Conservation (phyloP, 768 basidiomycete genomes). For the Macrolepiota albuminosa region DNA sequence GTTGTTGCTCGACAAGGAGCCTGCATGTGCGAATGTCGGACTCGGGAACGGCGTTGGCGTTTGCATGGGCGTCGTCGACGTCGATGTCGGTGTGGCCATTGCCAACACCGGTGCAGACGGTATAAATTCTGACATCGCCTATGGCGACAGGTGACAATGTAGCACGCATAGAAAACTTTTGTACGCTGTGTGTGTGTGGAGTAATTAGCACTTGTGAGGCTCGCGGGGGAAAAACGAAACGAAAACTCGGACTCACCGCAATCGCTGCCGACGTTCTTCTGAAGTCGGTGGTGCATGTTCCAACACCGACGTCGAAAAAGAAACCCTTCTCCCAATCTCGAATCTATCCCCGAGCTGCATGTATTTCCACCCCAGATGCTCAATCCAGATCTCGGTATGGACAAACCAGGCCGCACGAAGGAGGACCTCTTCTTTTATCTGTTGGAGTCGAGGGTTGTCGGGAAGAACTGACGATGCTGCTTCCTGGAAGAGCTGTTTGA, state of each 20-base stretch:
- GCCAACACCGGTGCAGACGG: constrained; percentile 17
- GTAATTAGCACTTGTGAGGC: too few relatives aligned
- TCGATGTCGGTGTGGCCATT: constrained; percentile 18
- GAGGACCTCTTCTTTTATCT: too few relatives aligned
- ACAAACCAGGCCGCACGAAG: too few relatives aligned
- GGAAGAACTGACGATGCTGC: too few relatives aligned
- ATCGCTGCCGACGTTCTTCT: constrained; percentile 39
- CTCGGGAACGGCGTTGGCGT: constrained; percentile 22
- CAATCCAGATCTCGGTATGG: too few relatives aligned
- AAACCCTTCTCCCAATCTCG: too few relatives aligned
- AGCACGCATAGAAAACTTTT: constrained; percentile 47
- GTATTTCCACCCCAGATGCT: too few relatives aligned
- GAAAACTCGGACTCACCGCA: constrained; percentile 5
- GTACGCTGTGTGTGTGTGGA: constrained; percentile 25
- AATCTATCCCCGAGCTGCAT: too few relatives aligned
- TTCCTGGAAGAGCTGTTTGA: too few relatives aligned
- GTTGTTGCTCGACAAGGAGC: neutral
- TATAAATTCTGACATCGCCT: constrained; percentile 38
- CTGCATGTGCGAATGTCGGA: constrained; percentile 10
- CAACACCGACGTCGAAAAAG: too few relatives aligned
- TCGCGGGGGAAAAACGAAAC: constrained; percentile 23
- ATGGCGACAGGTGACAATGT: constrained; percentile 36
- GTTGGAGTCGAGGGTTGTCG: too few relatives aligned
- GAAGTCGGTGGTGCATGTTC: too few relatives aligned
- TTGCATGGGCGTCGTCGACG: constrained; percentile 22